Evolutionary conservation across 371 early-diverging fungal genomes (phyloP).

Genomic region (Apophysomyces ossiformis): DNA sequence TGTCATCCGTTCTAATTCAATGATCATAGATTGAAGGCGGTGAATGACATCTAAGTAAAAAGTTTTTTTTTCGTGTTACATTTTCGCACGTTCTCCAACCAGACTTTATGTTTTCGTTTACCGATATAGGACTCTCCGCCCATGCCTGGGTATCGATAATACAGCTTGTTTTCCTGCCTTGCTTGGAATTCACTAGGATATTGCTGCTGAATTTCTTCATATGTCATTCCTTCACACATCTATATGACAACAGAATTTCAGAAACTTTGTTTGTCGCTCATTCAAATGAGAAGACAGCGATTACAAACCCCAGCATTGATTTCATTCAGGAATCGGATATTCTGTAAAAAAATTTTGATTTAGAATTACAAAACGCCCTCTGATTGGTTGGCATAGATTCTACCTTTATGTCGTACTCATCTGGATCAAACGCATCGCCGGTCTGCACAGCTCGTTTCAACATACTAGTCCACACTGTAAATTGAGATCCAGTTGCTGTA

Average conservation of each 20-base stretch:
- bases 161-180: slow-evolving; percentile 73
- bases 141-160: slow-evolving; percentile 84
- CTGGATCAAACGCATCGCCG: slow-evolving; percentile 70
- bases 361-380: neutral
- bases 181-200: slow-evolving; percentile 73
- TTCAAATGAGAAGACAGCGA: neutral
- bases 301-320: slow-evolving; percentile 79
- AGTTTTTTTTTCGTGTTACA: neutral
- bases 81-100: neutral
- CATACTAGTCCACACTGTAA: slow-evolving; percentile 81
- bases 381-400: neutral
- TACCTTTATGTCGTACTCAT: slow-evolving; percentile 68
- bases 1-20: slow-evolving; percentile 85
- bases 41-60: slow-evolving; percentile 76
- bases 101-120: slow-evolving; percentile 6
- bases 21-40: slow-evolving; percentile 78
- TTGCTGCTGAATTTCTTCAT: slow-evolving; percentile 66
- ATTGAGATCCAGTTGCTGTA: slow-evolving; percentile 38
- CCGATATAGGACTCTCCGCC: slow-evolving; percentile 82
- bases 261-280: neutral
- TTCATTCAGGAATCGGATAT: slow-evolving; percentile 79
- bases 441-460: slow-evolving; percentile 75
- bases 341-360: slow-evolving; percentile 37
- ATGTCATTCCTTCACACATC: slow-evolving; percentile 59
- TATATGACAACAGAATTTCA: slow-evolving; percentile 12